These are phyloP conservation scores for Saccharomycopsis fodiens DNA, from an alignment of 805 yeast genomes.

Conservation along the genomic window DNA sequence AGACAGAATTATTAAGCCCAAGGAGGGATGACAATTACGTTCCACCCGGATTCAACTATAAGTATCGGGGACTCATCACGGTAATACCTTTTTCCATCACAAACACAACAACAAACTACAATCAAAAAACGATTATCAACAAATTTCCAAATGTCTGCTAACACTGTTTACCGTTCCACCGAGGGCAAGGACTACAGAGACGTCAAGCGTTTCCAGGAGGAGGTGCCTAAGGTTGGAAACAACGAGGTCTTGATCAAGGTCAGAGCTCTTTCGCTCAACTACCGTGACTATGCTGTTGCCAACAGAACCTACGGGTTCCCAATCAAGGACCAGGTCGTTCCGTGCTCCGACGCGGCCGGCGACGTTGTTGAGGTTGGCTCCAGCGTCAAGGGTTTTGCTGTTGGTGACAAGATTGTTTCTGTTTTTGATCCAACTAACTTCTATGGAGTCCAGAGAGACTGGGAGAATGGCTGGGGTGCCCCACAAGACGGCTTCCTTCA, in stretches of 20 bases:
- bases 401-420: background rate
- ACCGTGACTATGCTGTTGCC: background rate
- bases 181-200: too few species aligned
- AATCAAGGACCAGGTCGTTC: background rate
- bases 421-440: background rate
- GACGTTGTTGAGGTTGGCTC: background rate
- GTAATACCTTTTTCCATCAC: too few species aligned
- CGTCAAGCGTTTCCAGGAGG: too few species aligned
- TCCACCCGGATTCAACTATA: too few species aligned
- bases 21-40: too few species aligned
- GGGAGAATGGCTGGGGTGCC: background rate
- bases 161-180: too few species aligned
- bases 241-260: background rate
- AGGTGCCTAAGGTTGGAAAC: too few species aligned
- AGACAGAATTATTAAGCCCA: too few species aligned
- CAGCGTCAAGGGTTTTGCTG: background rate
- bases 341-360: background rate
- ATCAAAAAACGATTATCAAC: too few species aligned
- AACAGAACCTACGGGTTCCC: background rate
- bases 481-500: background rate
- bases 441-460: background rate
- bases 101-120: too few species aligned
- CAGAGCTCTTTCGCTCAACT: background rate
- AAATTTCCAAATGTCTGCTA: too few species aligned
- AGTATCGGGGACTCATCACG: too few species aligned